Evolutionary conservation across 148 eudicot species (phyloP).

Genomic region (Drosera capensis): DNA sequence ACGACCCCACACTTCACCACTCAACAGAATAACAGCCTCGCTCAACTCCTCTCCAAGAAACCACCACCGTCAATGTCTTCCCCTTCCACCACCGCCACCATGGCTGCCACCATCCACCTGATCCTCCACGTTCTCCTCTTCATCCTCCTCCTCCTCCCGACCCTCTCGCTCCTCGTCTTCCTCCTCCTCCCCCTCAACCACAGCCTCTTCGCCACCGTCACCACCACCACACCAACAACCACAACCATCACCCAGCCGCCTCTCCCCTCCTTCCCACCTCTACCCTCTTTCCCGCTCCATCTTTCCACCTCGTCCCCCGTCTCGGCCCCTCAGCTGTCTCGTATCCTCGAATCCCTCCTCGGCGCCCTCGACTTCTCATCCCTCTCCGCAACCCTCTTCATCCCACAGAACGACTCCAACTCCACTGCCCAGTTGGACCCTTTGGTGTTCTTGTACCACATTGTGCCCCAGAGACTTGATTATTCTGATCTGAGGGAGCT

Average conservation of each 20-base stretch:
- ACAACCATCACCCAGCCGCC: background rate
- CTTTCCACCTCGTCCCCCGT: conserved; percentile 2
- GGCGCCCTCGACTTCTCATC: conserved; percentile 38
- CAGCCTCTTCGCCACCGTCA: background rate
- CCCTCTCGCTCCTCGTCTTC: background rate
- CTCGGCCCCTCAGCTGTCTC: conserved; percentile 9
- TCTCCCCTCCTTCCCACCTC: background rate
- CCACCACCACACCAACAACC: background rate
- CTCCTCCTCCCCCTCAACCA: too few relatives aligned
- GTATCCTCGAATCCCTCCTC: conserved; percentile 28
- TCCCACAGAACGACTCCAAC: conserved; percentile 28
- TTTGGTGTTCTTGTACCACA: conserved; percentile 30
- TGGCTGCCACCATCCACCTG: too few relatives aligned
- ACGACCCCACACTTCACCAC: too few relatives aligned
- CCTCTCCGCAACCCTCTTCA: conserved; percentile 32
- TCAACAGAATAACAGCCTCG: too few relatives aligned
- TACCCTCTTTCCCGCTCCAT: background rate
- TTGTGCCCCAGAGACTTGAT: conserved; percentile 22
- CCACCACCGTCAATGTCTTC: too few relatives aligned
- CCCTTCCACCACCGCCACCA: too few relatives aligned
- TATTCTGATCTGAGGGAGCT: conserved; percentile 27
- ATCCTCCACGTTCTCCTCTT: too few relatives aligned
- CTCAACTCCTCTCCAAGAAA: too few relatives aligned
- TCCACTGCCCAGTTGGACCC: conserved; percentile 18
- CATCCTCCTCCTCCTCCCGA: background rate